These are phyloP conservation scores for Dactylellina leptospora DNA, from an alignment of 2,329 filamentous ascomycete genomes.

Conservation along the genomic window DNA sequence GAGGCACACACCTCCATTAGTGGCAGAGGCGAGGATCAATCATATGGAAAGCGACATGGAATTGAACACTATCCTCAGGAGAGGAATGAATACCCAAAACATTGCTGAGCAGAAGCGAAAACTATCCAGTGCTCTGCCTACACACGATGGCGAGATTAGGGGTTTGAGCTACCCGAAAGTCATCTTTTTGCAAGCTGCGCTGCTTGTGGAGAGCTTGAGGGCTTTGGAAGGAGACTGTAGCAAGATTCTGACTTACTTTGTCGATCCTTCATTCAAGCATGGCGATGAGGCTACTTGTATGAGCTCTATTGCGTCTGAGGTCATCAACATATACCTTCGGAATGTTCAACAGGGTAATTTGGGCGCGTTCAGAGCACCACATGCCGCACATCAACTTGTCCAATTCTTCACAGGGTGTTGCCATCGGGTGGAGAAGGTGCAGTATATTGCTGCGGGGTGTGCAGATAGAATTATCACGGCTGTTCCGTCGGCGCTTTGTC, in stretches of 20 bases:
- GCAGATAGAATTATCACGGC: constrained; percentile 85
- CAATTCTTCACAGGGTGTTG: constrained; percentile 88
- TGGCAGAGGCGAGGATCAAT: constrained; percentile 87
- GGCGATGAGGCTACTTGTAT: constrained; percentile 71
- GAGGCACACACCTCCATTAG: constrained; percentile 83
- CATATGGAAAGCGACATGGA: constrained; percentile 96
- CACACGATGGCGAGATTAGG: constrained; percentile 79
- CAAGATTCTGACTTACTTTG: constrained; percentile 86
- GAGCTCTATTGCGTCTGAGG: constrained; percentile 69
- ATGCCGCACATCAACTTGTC: constrained; percentile 86
- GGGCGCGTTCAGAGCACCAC: constrained; percentile 85
- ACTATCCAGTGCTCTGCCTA: constrained; percentile 76
- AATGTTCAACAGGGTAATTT: constrained; percentile 76
- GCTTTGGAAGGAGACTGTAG: constrained; percentile 89
- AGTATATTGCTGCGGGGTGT: constrained; percentile 82
- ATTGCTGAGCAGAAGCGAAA: constrained; percentile 81
- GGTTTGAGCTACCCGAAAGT: constrained; percentile 86
- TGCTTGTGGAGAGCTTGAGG: constrained; percentile 86
- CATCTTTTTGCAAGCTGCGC: constrained; percentile 89
- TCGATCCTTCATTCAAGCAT: constrained; percentile 81
- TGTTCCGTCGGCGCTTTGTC: constrained; percentile 88
- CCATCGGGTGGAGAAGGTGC: constrained; percentile 89
- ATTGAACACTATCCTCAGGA: constrained; percentile 88
- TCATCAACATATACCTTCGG: constrained; percentile 79
- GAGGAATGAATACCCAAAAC: constrained; percentile 82